Conservation (phyloP, 2,329 filamentous ascomycete species). For the Mycogone perniciosa region DNA sequence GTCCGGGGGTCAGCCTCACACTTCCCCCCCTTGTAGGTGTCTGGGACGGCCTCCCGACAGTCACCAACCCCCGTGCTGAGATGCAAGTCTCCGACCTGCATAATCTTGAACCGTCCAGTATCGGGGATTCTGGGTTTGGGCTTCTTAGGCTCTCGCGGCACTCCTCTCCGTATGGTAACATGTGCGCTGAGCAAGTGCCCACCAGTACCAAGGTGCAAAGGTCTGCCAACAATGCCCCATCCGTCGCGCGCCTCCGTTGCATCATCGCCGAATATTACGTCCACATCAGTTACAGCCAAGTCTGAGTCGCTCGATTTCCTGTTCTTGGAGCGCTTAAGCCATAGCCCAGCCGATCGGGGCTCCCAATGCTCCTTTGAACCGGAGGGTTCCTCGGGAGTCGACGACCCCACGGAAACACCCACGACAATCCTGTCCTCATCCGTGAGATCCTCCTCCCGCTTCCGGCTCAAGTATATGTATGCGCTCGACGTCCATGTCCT, state of each 20-base stretch:
- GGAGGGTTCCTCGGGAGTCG: slow-evolving; percentile 52
- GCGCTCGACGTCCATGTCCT: slow-evolving; percentile 68
- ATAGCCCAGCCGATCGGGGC: slow-evolving; percentile 66
- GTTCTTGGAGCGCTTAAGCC: slow-evolving; percentile 70
- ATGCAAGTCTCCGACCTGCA: slow-evolving; percentile 93
- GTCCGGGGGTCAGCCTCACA: slow-evolving; percentile 92
- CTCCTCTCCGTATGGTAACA: slow-evolving; percentile 71
- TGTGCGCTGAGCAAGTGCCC: slow-evolving; percentile 61
- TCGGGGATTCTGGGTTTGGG: slow-evolving; percentile 73
- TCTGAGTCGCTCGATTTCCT: slow-evolving; percentile 69
- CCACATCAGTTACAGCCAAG: slow-evolving; percentile 69
- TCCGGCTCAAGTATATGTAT: slow-evolving; percentile 75
- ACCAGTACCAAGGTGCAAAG: slow-evolving; percentile 62
- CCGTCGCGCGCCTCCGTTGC: slow-evolving; percentile 82
- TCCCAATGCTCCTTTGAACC: slow-evolving; percentile 66
- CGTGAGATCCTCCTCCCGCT: slow-evolving; percentile 76
- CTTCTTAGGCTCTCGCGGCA: slow-evolving; percentile 56
- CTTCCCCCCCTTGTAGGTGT: slow-evolving; percentile 61
- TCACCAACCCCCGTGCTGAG: slow-evolving; percentile 80
- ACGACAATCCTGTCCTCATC: slow-evolving; percentile 71
- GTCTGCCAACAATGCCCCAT: slow-evolving; percentile 73
- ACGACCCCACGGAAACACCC: slow-evolving; percentile 67
- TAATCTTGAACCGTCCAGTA: slow-evolving; percentile 92
- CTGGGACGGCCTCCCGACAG: slow-evolving; percentile 82
- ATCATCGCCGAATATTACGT: slow-evolving; percentile 84